These are phyloP conservation scores for Corchorus olitorius DNA, from an alignment of 345 rosid genomes.

Conservation along the genomic window DNA sequence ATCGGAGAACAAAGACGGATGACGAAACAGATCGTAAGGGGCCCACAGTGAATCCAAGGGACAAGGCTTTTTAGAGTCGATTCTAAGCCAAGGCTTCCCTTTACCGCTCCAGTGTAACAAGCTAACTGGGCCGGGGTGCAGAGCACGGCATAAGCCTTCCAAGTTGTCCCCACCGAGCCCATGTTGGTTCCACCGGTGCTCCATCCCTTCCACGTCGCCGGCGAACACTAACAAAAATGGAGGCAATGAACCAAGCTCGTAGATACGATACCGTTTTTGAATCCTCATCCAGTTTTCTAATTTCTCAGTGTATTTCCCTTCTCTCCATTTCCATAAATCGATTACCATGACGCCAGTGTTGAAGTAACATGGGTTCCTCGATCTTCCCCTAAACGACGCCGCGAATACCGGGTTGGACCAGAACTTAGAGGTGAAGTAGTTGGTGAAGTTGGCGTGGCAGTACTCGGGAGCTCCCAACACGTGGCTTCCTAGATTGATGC, in stretches of 20 bases:
- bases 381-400: constrained; percentile 43
- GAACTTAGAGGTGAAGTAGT: constrained; percentile 67
- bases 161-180: constrained; percentile 90
- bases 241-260: constrained; percentile 83
- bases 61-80: constrained; percentile 59
- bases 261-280: constrained; percentile 71
- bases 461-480: constrained; percentile 89
- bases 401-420: constrained; percentile 60
- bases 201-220: constrained; percentile 75
- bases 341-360: constrained; percentile 98
- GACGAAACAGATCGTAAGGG: constrained; percentile 70
- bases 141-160: constrained; percentile 63
- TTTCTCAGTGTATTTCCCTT: constrained; percentile 60
- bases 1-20: constrained; percentile 55
- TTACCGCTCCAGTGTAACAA: constrained; percentile 93
- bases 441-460: constrained; percentile 78
- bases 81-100: constrained; percentile 87
- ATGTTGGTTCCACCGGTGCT: constrained; percentile 92
- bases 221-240: constrained; percentile 85
- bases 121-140: constrained; percentile 84
- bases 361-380: constrained; percentile 63
- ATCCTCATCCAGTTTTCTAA: constrained; percentile 78
- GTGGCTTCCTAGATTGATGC: constrained; percentile 47
- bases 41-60: constrained; percentile 74
- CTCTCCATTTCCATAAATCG: constrained; percentile 71